A percentile compares a stretch with the other conserved stretches of the same genome.
Evolutionary conservation across 768 basidiomycete genomes (phyloP).

Genomic region (Lactarius tabidus): DNA sequence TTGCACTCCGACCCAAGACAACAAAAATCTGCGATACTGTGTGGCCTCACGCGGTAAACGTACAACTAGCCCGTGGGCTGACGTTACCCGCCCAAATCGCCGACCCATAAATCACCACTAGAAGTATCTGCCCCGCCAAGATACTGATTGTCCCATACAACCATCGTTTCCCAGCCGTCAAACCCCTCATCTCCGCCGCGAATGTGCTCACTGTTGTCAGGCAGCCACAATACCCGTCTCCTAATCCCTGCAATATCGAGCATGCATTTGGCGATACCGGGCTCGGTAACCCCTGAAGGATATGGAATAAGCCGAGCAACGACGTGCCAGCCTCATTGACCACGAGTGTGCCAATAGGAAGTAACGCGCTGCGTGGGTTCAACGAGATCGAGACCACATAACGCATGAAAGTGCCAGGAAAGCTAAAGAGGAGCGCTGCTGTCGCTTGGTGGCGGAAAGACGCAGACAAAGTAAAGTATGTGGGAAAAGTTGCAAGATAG

Average conservation of each 20-base stretch:
- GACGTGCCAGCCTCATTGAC: conserved; percentile 79
- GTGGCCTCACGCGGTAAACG: conserved; percentile 31
- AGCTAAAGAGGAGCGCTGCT: conserved; percentile 84
- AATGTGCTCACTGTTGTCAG: conserved; percentile 94
- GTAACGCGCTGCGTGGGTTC: conserved; percentile 56
- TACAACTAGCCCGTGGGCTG: conserved; percentile 49
- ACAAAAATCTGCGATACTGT: conserved; percentile 4
- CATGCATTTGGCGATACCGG: conserved; percentile 55
- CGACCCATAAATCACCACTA: conserved; percentile 71
- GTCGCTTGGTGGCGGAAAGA: conserved; percentile 74
- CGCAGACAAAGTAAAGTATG: conserved; percentile 71
- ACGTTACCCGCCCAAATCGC: conserved; percentile 50
- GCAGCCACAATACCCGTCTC: conserved; percentile 93
- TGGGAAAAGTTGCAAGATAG: conserved; percentile 71
- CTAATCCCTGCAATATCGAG: conserved; percentile 71
- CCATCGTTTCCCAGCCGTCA: conserved; percentile 55
- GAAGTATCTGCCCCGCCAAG: conserved; percentile 57
- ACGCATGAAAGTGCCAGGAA: conserved; percentile 82
- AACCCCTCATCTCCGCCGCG: conserved; percentile 65
- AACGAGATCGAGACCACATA: conserved; percentile 70
- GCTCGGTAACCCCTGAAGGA: conserved; percentile 53
- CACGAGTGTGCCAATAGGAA: conserved; percentile 76
- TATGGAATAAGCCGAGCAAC: conserved; percentile 69
- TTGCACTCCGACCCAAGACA: conserved; percentile 22
- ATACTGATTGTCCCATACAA: conserved; percentile 45